Evolutionary conservation across 345 rosid species (phyloP), one percentile per base, ranked within the genome.

Genomic region (Rubroshorea leprosula): DNA sequence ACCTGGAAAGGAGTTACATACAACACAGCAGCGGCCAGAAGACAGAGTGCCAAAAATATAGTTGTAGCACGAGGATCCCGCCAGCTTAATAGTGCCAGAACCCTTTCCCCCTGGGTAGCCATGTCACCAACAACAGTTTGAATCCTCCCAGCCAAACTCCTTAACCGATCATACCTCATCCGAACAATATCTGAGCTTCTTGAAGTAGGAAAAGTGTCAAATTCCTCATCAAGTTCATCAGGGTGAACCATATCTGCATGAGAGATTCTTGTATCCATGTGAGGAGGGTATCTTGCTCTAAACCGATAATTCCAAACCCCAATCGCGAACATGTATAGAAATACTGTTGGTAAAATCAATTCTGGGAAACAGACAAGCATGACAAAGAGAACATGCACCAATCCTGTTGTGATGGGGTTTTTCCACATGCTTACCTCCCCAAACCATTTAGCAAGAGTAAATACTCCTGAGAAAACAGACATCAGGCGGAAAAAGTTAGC

Each of bases 91-190:
- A 90, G 61, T 44, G 87, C 84, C 25, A 80, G 93, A 62, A 85
- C 39, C 65, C 99, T 73, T 68, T 94, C 97, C 31, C 93, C 99
- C 69, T 94, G 99, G 35, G 90, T 72, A 1, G 99, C 99, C 22
- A 90, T 70, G 64, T 94, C 99, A 26, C 99, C 97, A 35, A 84
- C 93, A 27, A 94, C 93, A 8, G 84, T 79, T 71, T 90, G 99
- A 57, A 84, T 80, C 71, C 71, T 82, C 45, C 96, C 84, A 1
- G 97, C 96, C 12, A 94, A 78, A 51, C 83, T 73, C 64, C 97
- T 85, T 54, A 94, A 48, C 53, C 97, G 70, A 59, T 94, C 99
- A 39, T 94, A 90, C 67, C 99, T 76, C 71, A 76, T 50, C 57
- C 84, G 78, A 16, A 87, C 78, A 0, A 77, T 31, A 8, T 77